phyloP scores from a whole-genome alignment of 805 yeast species.

The Metschnikowia anglica region DNA sequence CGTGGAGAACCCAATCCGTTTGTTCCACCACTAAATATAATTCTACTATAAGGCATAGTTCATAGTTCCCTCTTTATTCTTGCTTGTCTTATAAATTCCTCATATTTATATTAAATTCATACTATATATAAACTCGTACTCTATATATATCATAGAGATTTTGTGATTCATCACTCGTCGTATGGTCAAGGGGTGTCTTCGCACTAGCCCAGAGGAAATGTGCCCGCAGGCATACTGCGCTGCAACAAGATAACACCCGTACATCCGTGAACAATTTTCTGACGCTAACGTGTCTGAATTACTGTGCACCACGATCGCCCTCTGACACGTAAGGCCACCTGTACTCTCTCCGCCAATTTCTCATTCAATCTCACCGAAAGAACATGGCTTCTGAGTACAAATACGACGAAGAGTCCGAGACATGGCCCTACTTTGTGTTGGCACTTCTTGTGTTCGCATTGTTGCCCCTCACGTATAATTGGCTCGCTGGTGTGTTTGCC shows the following conservation, averaged over 20 bases:
- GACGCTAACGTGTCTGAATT: conserved; percentile 1
- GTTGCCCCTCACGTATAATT: conserved; percentile 57
- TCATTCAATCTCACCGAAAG: neutral
- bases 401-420: conserved; percentile 85
- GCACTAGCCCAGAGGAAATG: too few relatives aligned
- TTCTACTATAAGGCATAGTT: neutral
- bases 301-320: neutral
- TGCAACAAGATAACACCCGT: too few relatives aligned
- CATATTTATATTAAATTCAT: neutral
- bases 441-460: conserved; percentile 68
- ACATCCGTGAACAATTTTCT: neutral
- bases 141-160: too few relatives aligned
- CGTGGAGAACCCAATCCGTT: conserved; percentile 94
- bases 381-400: conserved; percentile 54
- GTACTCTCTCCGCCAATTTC: conserved; percentile 5
- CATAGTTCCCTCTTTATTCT: neutral
- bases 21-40: conserved; percentile 83
- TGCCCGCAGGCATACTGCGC: too few relatives aligned
- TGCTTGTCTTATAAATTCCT: too few relatives aligned
- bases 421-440: conserved; percentile 88
- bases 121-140: too few relatives aligned
- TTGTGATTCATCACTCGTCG: too few relatives aligned
- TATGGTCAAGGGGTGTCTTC: too few relatives aligned
- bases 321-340: conserved; percentile 12
- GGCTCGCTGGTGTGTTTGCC: conserved; percentile 24